Base-by-base conservation (phyloP, 2,329 filamentous ascomycete genomes). In the Aspergillus aculeatinus region DNA sequence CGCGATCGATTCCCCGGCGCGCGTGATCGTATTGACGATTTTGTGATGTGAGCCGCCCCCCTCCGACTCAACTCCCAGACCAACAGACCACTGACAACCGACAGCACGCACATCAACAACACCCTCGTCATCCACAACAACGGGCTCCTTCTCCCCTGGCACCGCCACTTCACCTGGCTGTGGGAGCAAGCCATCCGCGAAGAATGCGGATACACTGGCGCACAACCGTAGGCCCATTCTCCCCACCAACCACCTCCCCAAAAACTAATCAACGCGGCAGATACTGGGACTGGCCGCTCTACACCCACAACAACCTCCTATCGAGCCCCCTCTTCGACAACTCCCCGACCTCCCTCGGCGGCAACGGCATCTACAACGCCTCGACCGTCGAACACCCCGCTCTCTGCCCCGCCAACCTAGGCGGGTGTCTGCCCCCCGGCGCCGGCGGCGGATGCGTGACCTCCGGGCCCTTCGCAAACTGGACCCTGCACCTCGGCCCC, bases 91-190 rank as follows among this genome's bases (percentile, higher is more conserved):
- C 11, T 47, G 35, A 31, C 12, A 25, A 7, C 12, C 16, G 1
- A 2, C 42, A 66, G 64, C 14, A 66, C 64, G 1, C 70, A 72
- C 57, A 68, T 72, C 58, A 72, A 71, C 47, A 68, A 71, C 49
- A 72, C 68, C 5, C 58, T 65, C 1, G 25, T 54, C 33, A 64
- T 67, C 14, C 70, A 73, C 48, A 63, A 66, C 9, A 59, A 58
- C 44, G 64, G 59, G 4, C 19, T 62, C 27, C 47, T 66, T 21
- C 60, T 66, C 42, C 53, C 63, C 9, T 66, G 64, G 64, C 64
- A 66, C 58, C 64, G 64, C 2, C 61, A 66, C 21, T 64, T 59
- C 48, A 25, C 60, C n/a, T 55, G 29, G 9, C 60, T 66, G 2
- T 66, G 56, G 44, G 64, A 65, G 19, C 56, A 27, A 12, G 60